A percentile compares a stretch with the other conserved stretches of the same genome.
phyloP scores from a whole-genome alignment of 208 protist genomes.

The Kentomonas sorsogonicus region DNA sequence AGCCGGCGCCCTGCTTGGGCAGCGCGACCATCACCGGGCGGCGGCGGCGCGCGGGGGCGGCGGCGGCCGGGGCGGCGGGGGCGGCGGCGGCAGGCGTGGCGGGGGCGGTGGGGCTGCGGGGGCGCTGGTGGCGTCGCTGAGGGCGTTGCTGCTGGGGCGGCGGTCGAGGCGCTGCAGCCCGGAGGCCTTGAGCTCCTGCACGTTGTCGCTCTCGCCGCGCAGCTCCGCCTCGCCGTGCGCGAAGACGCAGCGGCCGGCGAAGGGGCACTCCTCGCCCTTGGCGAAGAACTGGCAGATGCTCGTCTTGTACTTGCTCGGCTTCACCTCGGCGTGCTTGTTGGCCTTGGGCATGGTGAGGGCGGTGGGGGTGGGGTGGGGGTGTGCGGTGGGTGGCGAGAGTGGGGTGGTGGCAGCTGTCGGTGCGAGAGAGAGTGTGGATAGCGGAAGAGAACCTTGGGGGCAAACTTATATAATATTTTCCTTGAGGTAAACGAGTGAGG shows the following conservation, averaged over 20 bases:
- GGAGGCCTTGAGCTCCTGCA: background rate
- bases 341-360: slow-evolving; percentile 20
- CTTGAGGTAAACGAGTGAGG: no score
- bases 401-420: no score
- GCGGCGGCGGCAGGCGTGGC: slow-evolving; percentile 19
- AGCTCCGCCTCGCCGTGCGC: slow-evolving; percentile 70
- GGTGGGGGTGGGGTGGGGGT: background rate
- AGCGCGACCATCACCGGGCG: slow-evolving; percentile 57
- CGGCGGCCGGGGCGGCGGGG: slow-evolving; percentile 9
- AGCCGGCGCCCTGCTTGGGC: slow-evolving; percentile 27
- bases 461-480: no score
- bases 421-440: no score
- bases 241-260: slow-evolving; percentile 76
- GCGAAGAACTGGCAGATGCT: slow-evolving; percentile 73
- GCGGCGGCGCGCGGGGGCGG: slow-evolving; percentile 22
- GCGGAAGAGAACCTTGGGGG: no score
- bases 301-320: slow-evolving; percentile 83
- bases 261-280: slow-evolving; percentile 53
- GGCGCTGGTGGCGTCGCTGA: background rate
- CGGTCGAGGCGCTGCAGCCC: slow-evolving; percentile 5
- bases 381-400: no score
- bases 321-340: slow-evolving; percentile 74
- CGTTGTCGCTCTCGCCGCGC: slow-evolving; percentile 22
- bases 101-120: background rate
- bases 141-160: background rate